phyloP scores from a whole-genome alignment of 768 basidiomycete species.

The Rhodosporidiobolus sp. region DNA sequence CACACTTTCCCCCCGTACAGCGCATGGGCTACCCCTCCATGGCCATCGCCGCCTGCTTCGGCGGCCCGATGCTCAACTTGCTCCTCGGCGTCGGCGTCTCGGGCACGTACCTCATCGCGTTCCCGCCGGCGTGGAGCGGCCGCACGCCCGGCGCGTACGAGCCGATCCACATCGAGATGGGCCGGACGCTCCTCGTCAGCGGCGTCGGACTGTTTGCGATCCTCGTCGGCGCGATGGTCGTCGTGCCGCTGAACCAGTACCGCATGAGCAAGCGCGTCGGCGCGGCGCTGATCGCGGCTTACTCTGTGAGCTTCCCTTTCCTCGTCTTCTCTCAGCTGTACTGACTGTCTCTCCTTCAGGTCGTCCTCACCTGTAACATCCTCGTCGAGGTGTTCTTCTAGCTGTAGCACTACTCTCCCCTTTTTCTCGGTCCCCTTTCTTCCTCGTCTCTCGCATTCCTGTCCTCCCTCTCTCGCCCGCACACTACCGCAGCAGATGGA shows the following conservation, averaged over 20 bases:
- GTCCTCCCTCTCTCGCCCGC: not conserved
- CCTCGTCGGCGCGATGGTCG: constrained; percentile 69
- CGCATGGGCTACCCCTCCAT: constrained; percentile 75
- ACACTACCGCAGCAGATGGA: too few relatives aligned
- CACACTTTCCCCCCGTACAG: not conserved
- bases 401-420: not conserved
- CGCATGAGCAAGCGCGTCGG: constrained; percentile 54
- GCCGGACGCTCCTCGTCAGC: constrained; percentile 78
- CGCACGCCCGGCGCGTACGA: constrained; percentile 34
- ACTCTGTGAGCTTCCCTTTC: constrained; percentile 3
- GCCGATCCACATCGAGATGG: constrained; percentile 66
- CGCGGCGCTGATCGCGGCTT: constrained; percentile 26
- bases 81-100: constrained; percentile 78
- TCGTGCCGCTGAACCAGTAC: constrained; percentile 82
- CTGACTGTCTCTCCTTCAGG: not conserved
- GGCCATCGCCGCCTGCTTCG: constrained; percentile 94
- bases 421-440: not conserved
- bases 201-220: constrained; percentile 73
- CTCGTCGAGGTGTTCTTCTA: constrained; percentile 12
- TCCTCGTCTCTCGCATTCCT: not conserved
- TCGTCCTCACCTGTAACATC: constrained; percentile 16
- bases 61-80: constrained; percentile 54
- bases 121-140: constrained; percentile 51
- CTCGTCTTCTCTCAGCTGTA: not conserved
- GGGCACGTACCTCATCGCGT: constrained; percentile 76